A percentile compares a stretch with the other conserved stretches of the same genome.
phyloP scores from a whole-genome alignment of 768 basidiomycete species.

The Tephrocybe sp. region DNA sequence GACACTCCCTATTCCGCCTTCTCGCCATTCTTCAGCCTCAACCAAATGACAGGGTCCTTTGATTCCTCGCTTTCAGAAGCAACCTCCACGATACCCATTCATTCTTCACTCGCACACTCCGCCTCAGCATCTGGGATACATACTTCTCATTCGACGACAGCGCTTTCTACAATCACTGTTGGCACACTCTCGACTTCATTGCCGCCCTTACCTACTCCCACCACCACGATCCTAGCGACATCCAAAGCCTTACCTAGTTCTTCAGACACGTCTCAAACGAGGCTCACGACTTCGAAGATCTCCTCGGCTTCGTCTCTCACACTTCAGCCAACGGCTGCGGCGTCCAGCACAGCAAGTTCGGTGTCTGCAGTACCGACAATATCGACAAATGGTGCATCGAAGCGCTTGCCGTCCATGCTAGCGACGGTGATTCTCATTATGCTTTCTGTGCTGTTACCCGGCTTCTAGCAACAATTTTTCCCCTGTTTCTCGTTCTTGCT shows the following conservation, averaged over 20 bases:
- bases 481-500: slow-evolving; percentile 5
- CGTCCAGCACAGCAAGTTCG: slow-evolving; percentile 1
- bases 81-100: slow-evolving; percentile 40
- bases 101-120: slow-evolving; percentile 35
- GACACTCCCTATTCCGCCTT: slow-evolving; percentile 33
- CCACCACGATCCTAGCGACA: neutral
- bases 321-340: slow-evolving; percentile 4
- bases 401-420: neutral
- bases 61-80: slow-evolving; percentile 45
- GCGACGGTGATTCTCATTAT: neutral
- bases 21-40: slow-evolving; percentile 57
- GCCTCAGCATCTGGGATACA: slow-evolving; percentile 21
- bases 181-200: slow-evolving; percentile 26
- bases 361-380: neutral
- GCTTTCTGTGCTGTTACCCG: neutral
- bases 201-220: slow-evolving; percentile 14
- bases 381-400: neutral
- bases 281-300: slow-evolving; percentile 14
- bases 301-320: slow-evolving; percentile 16
- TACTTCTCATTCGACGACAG: slow-evolving; percentile 25
- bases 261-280: slow-evolving; percentile 16
- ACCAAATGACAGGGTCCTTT: slow-evolving; percentile 60
- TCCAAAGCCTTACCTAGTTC: slow-evolving; percentile 3
- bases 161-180: slow-evolving; percentile 40
- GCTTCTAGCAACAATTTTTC: slow-evolving; percentile 7